These are phyloP conservation scores for Cnidoscolus chayamansa DNA, from an alignment of 441 rosid genomes.

Conservation along the genomic window DNA sequence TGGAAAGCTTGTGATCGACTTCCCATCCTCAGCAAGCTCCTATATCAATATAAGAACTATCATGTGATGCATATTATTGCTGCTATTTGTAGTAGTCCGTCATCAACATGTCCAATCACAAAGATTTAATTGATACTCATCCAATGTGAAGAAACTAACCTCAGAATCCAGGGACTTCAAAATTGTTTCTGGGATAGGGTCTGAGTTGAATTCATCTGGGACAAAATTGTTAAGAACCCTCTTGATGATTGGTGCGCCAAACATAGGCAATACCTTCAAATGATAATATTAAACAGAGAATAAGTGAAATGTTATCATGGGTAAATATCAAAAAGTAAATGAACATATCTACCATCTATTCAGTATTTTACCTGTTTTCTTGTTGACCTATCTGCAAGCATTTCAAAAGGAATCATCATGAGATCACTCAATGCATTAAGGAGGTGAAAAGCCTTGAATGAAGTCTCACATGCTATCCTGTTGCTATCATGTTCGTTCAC, in stretches of 20 bases:
- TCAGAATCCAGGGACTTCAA: slow-evolving; percentile 65
- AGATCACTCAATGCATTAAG: slow-evolving; percentile 88
- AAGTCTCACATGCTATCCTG: slow-evolving; percentile 33
- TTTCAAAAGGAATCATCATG: slow-evolving; percentile 95
- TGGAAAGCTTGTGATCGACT: slow-evolving; percentile 48
- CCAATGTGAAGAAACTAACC: slow-evolving; percentile 37
- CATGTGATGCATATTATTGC: neutral
- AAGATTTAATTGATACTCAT: neutral
- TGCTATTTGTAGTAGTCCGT: neutral
- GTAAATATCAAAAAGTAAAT: neutral
- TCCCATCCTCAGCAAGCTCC: slow-evolving; percentile 45
- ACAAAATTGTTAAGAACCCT: slow-evolving; percentile 71
- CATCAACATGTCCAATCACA: neutral
- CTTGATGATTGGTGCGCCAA: slow-evolving; percentile 55
- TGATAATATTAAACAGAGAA: slow-evolving; percentile 9
- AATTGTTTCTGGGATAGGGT: slow-evolving; percentile 65
- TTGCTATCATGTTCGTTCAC: slow-evolving; percentile 29
- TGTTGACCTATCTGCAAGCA: slow-evolving; percentile 67
- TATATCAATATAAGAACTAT: slow-evolving; percentile 22
- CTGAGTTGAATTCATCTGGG: slow-evolving; percentile 88
- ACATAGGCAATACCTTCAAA: slow-evolving; percentile 74
- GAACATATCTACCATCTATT: neutral
- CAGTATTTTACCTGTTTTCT: slow-evolving; percentile 63
- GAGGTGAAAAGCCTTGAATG: slow-evolving; percentile 64
- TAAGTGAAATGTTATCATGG: neutral